Conservation (phyloP, 768 basidiomycete species). For the Imleria badia region DNA sequence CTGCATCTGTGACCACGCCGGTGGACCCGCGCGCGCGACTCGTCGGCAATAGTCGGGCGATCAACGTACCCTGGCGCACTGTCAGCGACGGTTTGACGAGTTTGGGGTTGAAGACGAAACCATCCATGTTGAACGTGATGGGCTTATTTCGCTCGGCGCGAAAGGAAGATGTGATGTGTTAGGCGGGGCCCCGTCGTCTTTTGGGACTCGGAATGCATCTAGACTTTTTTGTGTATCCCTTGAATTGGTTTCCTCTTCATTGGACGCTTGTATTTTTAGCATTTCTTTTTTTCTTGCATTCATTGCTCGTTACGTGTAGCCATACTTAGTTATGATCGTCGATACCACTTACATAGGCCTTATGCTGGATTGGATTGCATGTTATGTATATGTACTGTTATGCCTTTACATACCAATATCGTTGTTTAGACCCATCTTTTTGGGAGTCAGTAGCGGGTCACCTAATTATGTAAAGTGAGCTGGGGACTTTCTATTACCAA, state of each 20-base stretch:
- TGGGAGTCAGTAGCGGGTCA: too few species aligned
- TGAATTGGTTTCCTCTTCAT: neutral
- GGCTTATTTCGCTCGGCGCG: slow-evolving; percentile 31
- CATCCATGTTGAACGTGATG: slow-evolving; percentile 28
- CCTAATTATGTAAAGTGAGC: too few species aligned
- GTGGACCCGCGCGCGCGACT: neutral
- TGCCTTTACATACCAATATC: too few species aligned
- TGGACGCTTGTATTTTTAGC: neutral
- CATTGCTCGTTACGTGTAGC: neutral
- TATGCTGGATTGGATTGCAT: neutral
- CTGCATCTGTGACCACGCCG: neutral
- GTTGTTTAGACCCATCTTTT: too few species aligned
- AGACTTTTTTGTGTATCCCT: neutral
- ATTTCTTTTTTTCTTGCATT: neutral
- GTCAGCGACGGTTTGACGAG: slow-evolving; percentile 6
- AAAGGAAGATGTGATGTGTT: slow-evolving; percentile 17
- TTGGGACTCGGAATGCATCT: too few species aligned
- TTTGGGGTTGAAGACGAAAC: slow-evolving; percentile 22
- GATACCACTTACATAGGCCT: neutral
- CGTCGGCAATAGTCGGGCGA: neutral
- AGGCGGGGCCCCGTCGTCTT: neutral
- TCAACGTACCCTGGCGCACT: slow-evolving; percentile 6
- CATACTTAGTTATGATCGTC: neutral
- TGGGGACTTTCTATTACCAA: too few species aligned
- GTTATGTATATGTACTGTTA: neutral